These are phyloP conservation scores for Salix caprea DNA, from an alignment of 345 rosid genomes.

Conservation along the genomic window DNA sequence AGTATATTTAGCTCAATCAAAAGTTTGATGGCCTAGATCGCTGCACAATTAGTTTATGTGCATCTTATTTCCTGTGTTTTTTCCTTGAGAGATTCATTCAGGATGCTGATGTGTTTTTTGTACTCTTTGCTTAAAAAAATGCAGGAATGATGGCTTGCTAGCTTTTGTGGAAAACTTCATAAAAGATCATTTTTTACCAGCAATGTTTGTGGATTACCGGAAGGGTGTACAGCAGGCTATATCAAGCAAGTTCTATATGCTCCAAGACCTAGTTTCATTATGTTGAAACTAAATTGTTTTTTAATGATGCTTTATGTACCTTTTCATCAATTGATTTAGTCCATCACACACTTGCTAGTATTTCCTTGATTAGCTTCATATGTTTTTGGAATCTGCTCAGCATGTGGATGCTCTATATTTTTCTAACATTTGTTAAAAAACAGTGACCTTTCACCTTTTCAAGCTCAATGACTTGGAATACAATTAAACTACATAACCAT, in stretches of 20 bases:
- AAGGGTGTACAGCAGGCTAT: slow-evolving; percentile 98
- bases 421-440: not conserved
- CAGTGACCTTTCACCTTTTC: not conserved
- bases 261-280: not conserved
- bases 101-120: not conserved
- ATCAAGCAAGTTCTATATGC: slow-evolving; percentile 63
- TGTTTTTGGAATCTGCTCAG: too few species aligned
- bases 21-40: not conserved
- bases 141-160: slow-evolving; percentile 94
- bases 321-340: slow-evolving; percentile 6
- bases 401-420: not conserved
- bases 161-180: slow-evolving; percentile 93
- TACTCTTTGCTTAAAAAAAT: slow-evolving; percentile 12
- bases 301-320: not conserved
- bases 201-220: slow-evolving; percentile 95
- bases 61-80: not conserved
- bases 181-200: slow-evolving; percentile 94
- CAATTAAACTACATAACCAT: not conserved
- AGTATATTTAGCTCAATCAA: not conserved
- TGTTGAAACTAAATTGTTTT: not conserved
- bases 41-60: not conserved
- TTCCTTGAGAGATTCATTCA: not conserved
- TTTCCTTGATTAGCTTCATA: not conserved
- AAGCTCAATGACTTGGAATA: not conserved
- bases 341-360: not conserved